Evolutionary conservation across 2,329 filamentous ascomycete genomes (phyloP).

Genomic region (Epichloe brachyelytri): DNA sequence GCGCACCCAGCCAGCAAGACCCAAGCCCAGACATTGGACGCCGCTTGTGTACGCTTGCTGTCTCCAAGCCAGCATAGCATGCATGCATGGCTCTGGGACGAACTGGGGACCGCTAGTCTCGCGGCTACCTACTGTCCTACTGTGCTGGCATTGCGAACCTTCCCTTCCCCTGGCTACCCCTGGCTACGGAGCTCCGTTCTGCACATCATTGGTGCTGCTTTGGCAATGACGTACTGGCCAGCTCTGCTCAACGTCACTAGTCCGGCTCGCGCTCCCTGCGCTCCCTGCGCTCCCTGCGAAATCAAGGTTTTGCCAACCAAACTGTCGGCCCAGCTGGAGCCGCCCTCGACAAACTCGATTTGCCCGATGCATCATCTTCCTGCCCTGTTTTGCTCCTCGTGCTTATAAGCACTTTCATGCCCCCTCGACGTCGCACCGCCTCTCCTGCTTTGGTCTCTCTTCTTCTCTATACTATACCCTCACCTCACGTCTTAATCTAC

Average conservation of each 20-base stretch:
- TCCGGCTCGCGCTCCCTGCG: slow-evolving; percentile 4
- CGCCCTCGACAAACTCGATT: background rate
- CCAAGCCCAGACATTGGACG: background rate
- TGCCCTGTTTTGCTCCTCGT: background rate
- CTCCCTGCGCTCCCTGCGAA: too few relatives aligned
- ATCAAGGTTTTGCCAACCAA: background rate
- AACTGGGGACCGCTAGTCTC: background rate
- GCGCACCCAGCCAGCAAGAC: background rate
- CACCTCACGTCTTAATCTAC: slow-evolving; percentile 4
- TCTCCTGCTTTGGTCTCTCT: slow-evolving; percentile 4
- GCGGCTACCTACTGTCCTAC: background rate
- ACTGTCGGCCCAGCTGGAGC: slow-evolving; percentile 1
- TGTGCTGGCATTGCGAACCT: background rate
- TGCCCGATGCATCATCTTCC: background rate
- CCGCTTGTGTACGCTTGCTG: too few relatives aligned
- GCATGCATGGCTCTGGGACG: background rate
- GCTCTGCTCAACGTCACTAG: slow-evolving; percentile 21
- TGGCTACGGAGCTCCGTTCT: slow-evolving; percentile 4
- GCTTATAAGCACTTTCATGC: slow-evolving; percentile 3
- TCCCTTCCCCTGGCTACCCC: background rate
- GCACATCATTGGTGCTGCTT: slow-evolving; percentile 4
- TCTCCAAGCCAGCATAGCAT: background rate
- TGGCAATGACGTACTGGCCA: slow-evolving; percentile 21
- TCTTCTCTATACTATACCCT: slow-evolving; percentile 7
- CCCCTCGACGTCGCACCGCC: background rate